Evolutionary conservation across 106 monocot genomes (phyloP), one percentile per base, ranked within the genome.

Genomic region (Apostasia ramifera): DNA sequence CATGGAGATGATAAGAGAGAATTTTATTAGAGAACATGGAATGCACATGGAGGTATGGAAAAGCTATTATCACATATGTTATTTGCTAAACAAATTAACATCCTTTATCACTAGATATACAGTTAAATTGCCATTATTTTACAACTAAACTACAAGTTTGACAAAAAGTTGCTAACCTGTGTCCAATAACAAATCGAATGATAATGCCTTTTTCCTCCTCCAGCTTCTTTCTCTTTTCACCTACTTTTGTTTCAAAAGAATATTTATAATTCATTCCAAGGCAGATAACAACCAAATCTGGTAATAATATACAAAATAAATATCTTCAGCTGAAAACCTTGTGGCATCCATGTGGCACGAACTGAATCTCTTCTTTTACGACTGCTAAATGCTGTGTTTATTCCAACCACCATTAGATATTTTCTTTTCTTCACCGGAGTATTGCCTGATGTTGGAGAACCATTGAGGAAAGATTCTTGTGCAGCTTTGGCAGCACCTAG

Each of bases 331-430:
- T 26, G 15, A 61, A 60, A 47, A 93, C 94, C 94, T 82, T 91
- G 91, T 61, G 94, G 94, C 91, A 95, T 80, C 94, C 94, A 95
- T 13, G 94, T 91, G 59, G 88, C 61, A 63, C 91, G 83, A 79
- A 95, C 82, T 58, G 95, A 95, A 79, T 95, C 95, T 82, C 95
- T 88, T 66, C 95, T 50, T 63, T 86, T 91, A 26, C 95, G 95
- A 66, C 95, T 95, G 73, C 95, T 95, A 74, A 91, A 95, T 49
- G 95, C 95, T 66, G 95, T 95, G 67, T 95, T 95, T 8, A 95
- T 84, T 68, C 95, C 95, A 7, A 95, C 73, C 66, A 95, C 95
- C 91, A 95, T 91, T 45, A 91, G 66, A 66, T 79, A 91, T 76
- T 80, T 95, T 63, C 53, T 73, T 64, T 63, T 79, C 43, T 61